These are phyloP conservation scores for Fagus crenata DNA, from an alignment of 306 rosid species.

Conservation along the genomic window DNA sequence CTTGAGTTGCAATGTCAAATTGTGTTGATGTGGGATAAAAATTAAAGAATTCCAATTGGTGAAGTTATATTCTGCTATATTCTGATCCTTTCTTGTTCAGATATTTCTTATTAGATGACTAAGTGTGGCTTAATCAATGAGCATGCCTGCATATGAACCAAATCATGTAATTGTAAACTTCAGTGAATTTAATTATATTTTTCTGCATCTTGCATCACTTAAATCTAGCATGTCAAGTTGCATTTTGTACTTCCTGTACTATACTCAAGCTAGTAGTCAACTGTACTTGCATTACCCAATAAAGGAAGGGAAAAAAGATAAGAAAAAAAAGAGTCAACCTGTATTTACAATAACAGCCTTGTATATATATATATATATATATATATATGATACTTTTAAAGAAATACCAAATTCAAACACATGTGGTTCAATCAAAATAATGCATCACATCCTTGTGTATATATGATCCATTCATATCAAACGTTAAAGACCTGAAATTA, in stretches of 20 bases:
- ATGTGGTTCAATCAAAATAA: too few species aligned
- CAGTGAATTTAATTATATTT: neutral
- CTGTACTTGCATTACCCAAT: conserved; percentile 1
- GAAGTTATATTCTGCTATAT: neutral
- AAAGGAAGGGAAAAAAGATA: neutral
- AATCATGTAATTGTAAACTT: neutral
- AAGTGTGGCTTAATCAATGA: neutral
- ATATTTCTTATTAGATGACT: neutral
- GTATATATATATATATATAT: neutral
- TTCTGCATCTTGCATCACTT: too few species aligned
- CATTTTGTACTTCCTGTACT: conserved; percentile 17
- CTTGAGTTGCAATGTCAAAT: neutral
- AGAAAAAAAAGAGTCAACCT: neutral
- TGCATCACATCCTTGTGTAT: too few species aligned
- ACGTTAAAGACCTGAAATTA: neutral
- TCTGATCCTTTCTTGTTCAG: neutral
- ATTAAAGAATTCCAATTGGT: neutral
- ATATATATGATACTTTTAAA: too few species aligned
- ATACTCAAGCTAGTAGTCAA: neutral
- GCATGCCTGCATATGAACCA: neutral
- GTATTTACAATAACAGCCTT: neutral
- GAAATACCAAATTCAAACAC: too few species aligned
- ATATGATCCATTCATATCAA: neutral
- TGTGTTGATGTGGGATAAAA: neutral
- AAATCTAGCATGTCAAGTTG: neutral